Base-by-base conservation (phyloP, 202 grass and related monocot genomes). In the Alloteropsis angusta region DNA sequence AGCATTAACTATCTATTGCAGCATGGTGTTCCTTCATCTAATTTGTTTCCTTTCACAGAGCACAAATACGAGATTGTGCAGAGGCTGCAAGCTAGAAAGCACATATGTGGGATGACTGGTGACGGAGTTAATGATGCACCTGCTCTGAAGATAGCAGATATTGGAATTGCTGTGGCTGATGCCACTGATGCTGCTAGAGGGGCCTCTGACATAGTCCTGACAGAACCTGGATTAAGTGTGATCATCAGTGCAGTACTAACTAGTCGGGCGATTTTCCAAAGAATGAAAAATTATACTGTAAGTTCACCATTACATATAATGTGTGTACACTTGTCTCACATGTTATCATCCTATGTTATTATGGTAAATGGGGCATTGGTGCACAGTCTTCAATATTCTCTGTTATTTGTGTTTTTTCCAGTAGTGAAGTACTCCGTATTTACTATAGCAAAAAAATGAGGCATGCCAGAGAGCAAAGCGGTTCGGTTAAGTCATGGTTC, bases 281-380 rank as follows among this genome's bases (percentile, higher is more conserved):
- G 89, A 71, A 92, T 92, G 89, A 92, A 92, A 52, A 92, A 92
- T 55, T 92, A 92, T 49, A 92, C 90, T 30, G 89, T 91, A 82
- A 87, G 76, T 76, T 41, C 18, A 21, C 2, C 6, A 76, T 66
- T 69, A 58, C 36, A 71, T 69, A 58, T 45, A 71, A 42, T 82
- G 38, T 65, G 41, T 69, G 7, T 26, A 56, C 56, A 16, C 17
- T 46, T 77, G 48, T 49, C 5, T n/a, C 46, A 61, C 66, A 73
- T 83, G 42, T 48, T 52, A 74, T 76, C 6, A 79, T 83, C 38
- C 19, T 57, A 69, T 76, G 21, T 32, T 69, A 56, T 72, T 72
- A 80, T 44, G 60, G 38, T 14, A 58, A 74, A 66, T 25, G 70
- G 35, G 23, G 47, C 36, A 57, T 11, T 54, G 22, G 22, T 57